Base-by-base conservation (phyloP, 1,284 basidiomycete species). In the Ceratobasidium sp. region DNA sequence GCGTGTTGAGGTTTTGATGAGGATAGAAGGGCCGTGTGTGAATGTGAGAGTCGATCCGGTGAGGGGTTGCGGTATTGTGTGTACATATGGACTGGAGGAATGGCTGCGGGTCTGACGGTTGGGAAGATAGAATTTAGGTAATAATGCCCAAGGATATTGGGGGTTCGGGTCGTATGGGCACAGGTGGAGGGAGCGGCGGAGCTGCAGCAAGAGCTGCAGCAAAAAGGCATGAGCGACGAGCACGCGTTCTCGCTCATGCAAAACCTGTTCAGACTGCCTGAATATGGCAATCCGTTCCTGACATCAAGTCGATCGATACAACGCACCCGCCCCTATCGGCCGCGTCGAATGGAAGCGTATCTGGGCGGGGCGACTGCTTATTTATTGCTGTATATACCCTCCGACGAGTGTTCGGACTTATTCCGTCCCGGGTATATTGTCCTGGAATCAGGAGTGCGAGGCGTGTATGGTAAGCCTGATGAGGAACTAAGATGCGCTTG, bases 381-480 rank as follows among this genome's bases (percentile, higher is more conserved):
- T 28, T 23, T 21, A 26, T 26, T 41, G 26, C 26, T 61, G 23
- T 61, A 41, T 23, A 61, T 41, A 13, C 58, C 58, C 3, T 30
- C 44, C 11, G 58, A 61, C 13, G 41, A 61, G 9, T 61, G 58
- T 14, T 11, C n/a, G 38, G 13, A 61, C 23, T 16, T 61, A 23
- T 61, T 61, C 16, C 43, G 35, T 5, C 23, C 43, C 18, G 58
- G 46, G 23, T 46, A 46, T 43, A 23, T 46, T 1, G 18, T 23
- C 16, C 14, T 46, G 32, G 41, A 8, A 23, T 61, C 7, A 9
- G n/a, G 43, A 5, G 26, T 61, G 58, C n/a, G 58, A 61, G 43
- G n/a, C 21, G 23, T 61, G 58, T 30, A 21, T 61, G 58, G 23
- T 61, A 11, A 16, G 13, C 11, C 38, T 61, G 13, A 61, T 61